phyloP scores from a whole-genome alignment of 2,329 filamentous ascomycete species.

The Beauveria pseudobassiana region DNA sequence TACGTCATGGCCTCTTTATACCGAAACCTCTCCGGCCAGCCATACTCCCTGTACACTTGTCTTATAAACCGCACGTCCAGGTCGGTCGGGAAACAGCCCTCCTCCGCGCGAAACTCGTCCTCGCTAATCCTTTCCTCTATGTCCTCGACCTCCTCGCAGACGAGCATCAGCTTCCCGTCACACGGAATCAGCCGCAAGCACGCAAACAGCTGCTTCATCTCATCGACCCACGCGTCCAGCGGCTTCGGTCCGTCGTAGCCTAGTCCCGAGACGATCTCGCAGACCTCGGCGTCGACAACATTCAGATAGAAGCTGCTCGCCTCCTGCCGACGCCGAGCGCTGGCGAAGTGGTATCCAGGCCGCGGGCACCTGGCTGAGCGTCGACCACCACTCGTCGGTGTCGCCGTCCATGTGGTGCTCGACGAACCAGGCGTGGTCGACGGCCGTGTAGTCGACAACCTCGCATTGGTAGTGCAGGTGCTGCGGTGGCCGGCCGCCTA shows the following conservation, averaged over 20 bases:
- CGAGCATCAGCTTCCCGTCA: conserved; percentile 10
- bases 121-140: conserved; percentile 9
- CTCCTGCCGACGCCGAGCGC: background rate
- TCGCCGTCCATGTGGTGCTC: background rate
- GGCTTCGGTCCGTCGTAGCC: background rate
- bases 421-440: conserved; percentile 10
- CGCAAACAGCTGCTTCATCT: conserved; percentile 20
- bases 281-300: conserved; percentile 12
- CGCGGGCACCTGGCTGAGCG: conserved; percentile 5
- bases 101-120: conserved; percentile 15
- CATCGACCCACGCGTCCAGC: conserved; percentile 18
- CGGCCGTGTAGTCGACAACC: conserved; percentile 13
- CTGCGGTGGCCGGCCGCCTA: conserved; percentile 6
- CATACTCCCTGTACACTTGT: conserved; percentile 23
- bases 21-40: conserved; percentile 26
- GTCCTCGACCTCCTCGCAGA: conserved; percentile 7
- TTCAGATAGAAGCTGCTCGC: conserved; percentile 13
- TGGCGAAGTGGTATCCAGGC: conserved; percentile 3
- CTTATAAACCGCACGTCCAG: conserved; percentile 15
- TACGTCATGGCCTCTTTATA: conserved; percentile 18
- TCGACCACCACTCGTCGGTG: conserved; percentile 14
- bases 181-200: conserved; percentile 17
- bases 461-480: conserved; percentile 12
- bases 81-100: conserved; percentile 10
- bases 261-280: conserved; percentile 1